phyloP scores from a whole-genome alignment of 257 asterid species.

The Scutellaria barbata region DNA sequence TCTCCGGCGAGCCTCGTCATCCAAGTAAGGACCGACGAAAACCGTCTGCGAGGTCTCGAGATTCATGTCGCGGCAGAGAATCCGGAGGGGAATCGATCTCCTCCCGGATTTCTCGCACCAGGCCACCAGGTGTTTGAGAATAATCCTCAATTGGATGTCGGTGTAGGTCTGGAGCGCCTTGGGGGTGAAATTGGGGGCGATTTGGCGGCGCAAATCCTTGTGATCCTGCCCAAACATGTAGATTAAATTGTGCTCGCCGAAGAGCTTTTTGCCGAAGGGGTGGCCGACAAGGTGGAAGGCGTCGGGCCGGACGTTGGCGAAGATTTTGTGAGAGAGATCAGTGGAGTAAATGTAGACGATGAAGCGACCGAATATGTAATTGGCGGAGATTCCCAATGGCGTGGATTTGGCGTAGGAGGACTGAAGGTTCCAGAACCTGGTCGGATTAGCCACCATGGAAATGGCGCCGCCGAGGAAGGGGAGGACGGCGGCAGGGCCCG shows the following conservation, averaged over 20 bases:
- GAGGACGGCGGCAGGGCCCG: conserved; percentile 74
- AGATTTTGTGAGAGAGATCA: conserved; percentile 77
- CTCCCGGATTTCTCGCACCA: conserved; percentile 49
- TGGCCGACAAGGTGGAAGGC: conserved; percentile 92
- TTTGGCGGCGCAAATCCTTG: conserved; percentile 76
- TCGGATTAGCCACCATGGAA: conserved; percentile 62
- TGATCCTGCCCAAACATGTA: conserved; percentile 90
- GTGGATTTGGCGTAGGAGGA: conserved; percentile 69
- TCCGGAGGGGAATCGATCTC: conserved; percentile 56
- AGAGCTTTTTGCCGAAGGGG: conserved; percentile 86
- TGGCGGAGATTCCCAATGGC: conserved; percentile 67
- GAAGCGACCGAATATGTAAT: conserved; percentile 80
- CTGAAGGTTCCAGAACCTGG: conserved; percentile 74
- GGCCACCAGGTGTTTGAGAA: conserved; percentile 57
- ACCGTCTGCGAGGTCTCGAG: conserved; percentile 91
- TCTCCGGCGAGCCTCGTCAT: conserved; percentile 50
- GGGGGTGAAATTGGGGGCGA: conserved; percentile 88
- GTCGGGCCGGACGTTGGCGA: conserved; percentile 87
- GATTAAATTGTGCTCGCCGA: conserved; percentile 83
- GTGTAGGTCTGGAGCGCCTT: conserved; percentile 74
- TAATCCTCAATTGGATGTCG: conserved; percentile 63
- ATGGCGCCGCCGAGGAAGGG: conserved; percentile 85
- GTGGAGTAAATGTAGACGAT: conserved; percentile 78
- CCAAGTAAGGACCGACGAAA: conserved; percentile 75
- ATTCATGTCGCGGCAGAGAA: conserved; percentile 82